Evolutionary conservation across 2,329 filamentous ascomycete genomes (phyloP).

Genomic region (Eutypella sp.): DNA sequence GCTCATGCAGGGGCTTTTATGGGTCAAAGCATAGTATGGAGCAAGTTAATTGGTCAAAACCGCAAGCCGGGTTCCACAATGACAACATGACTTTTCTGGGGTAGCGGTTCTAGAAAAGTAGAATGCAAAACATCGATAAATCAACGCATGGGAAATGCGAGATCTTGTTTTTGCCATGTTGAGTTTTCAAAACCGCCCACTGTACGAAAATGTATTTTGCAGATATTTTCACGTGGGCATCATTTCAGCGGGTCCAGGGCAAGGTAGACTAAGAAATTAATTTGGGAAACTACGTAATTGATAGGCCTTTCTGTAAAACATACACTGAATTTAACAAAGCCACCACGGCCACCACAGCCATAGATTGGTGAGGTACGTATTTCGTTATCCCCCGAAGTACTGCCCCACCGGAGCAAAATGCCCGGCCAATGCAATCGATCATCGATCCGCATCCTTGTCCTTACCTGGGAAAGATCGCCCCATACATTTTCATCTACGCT

Average conservation of each 20-base stretch:
- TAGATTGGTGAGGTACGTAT: background rate
- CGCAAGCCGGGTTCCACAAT: slow-evolving; percentile 6
- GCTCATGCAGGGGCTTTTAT: slow-evolving; percentile 11
- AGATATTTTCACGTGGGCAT: too few relatives aligned
- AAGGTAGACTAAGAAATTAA: too few relatives aligned
- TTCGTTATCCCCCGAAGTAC: background rate
- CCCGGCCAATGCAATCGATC: background rate
- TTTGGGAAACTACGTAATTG: background rate
- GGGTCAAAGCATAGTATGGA: background rate
- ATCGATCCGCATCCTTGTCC: background rate
- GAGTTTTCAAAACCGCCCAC: too few relatives aligned
- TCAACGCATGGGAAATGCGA: background rate
- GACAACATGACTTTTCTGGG: slow-evolving; percentile 19
- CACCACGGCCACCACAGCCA: background rate
- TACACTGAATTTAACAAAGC: background rate
- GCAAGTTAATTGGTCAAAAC: slow-evolving; percentile 6
- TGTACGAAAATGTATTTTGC: too few relatives aligned
- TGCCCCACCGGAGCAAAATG: background rate
- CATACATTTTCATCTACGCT: background rate
- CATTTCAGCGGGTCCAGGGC: too few relatives aligned
- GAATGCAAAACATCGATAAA: background rate
- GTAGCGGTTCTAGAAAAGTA: slow-evolving; percentile 4
- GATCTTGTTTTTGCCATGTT: background rate
- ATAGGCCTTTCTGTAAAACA: background rate
- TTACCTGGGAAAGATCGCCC: background rate